Evolutionary conservation across 805 yeast species (phyloP), one percentile per base, ranked within the genome.

Genomic region (Schizosaccharomyces lindneri): DNA sequence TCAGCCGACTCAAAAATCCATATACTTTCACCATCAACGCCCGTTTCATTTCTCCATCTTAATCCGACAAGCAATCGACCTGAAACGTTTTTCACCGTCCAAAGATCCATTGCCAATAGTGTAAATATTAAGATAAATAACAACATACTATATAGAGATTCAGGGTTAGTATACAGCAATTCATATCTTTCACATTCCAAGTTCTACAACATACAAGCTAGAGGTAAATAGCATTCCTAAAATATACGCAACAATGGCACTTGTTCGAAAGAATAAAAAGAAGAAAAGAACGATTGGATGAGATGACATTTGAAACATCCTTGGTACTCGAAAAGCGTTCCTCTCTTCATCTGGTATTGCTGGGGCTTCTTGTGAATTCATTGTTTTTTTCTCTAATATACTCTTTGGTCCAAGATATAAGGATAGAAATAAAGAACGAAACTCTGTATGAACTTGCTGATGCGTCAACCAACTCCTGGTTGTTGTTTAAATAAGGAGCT

Each of bases 31-130:
- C 87, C 87, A 7, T 77, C 70, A 21, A 73, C 75, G 36, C 78
- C 75, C 0, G 88, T 77, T 69, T 90, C 97, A 70, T 90, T 93
- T 96, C 97, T 90, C 98, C 98, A 90, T 65, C 77, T 64, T 65
- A 93, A 76, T 0, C 97, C 97, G 4, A 93, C 97, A 62, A 90
- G 72, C 62, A 87, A 77, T 63, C 97, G 75, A 1, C 98, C 98
- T 24, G 95, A 77, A 31, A 90, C 85, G 71, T 90, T 90, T 69
- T 90, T 93, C 29, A 87, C 81, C 68, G 86, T 84, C 94, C 97
- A 90, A 68, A 90, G 90, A 70, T 90, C 98, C 0, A 87, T 87
- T 0, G 95, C 85, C 24, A 87, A 76, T 21, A 88, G 73, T 19
- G 93, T 73, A 1, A 89, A 80, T 27, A 87, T 82, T 5, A 81